Base-by-base conservation (phyloP, 495 filamentous ascomycete species). In the Xylaria palmicola region DNA sequence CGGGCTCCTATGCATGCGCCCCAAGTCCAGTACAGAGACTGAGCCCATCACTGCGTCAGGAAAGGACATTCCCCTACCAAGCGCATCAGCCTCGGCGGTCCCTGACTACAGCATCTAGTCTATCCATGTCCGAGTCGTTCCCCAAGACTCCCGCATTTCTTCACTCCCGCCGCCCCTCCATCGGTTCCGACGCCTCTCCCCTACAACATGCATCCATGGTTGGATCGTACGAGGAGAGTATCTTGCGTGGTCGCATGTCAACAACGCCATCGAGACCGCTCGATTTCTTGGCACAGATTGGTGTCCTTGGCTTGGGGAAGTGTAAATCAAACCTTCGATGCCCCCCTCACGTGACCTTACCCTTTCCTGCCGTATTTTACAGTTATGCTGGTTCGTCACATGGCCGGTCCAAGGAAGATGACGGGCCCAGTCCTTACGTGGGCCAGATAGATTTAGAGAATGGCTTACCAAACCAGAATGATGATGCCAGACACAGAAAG, bases 361-460 rank as follows among this genome's bases (percentile, higher is more conserved):
- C 93, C 2, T 99, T 98, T 70, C 94, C 92, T 6, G 95, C 93
- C 13, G 94, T 98, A 8, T 99, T 97, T 64, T 99, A 98, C 76
- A 94, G 89, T 74, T 96, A 96, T 71, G 83, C 83, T 20, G 86
- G 79, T 44, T 87, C 85, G 24, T 83, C 83, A 6, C 77, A 77
- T 63, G 86, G 85, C 15, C 82, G 83, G 7, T 82, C 77, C 7
- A 81, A 77, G 47, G 76, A 80, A 24, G 88, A 95, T 58, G 90
- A 95, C 66, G 90, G 88, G 9, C 94, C 94, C 29, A 97, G 93
- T 72, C 94, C 94, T 0, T 99, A 99, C 68, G 95, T 98, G 12
- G 94, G 95, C 2, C 83, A 91, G 62, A 89, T 99, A 56, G 94
- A 99, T 71, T 78, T 99, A 7, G 92, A 97, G 63, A 90, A 93